Evolutionary conservation across 495 filamentous ascomycete species (phyloP).

Genomic region (Cercophora sp.): DNA sequence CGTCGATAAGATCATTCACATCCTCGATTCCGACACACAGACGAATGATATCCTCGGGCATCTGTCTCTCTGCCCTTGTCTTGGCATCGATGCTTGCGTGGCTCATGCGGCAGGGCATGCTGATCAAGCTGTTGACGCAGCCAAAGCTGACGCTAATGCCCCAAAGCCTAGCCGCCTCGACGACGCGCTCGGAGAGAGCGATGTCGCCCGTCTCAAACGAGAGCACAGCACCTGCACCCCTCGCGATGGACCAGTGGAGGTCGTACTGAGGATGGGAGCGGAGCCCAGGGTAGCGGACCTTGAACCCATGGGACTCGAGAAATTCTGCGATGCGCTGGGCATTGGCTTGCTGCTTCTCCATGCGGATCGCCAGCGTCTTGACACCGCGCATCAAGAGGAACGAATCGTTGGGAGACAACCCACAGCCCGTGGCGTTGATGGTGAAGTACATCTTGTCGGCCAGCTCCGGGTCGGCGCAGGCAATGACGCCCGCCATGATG

Average conservation of each 20-base stretch:
- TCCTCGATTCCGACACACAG: constrained; percentile 98
- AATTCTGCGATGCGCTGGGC: constrained; percentile 88
- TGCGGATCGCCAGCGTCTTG: constrained; percentile 93
- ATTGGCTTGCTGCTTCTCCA: constrained; percentile 96
- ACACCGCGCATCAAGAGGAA: constrained; percentile 92
- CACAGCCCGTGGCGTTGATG: constrained; percentile 93
- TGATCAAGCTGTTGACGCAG: constrained; percentile 96
- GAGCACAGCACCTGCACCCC: constrained; percentile 88
- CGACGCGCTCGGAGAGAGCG: constrained; percentile 79
- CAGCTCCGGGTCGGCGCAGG: constrained; percentile 72
- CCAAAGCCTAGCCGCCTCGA: constrained; percentile 87
- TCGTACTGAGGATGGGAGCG: constrained; percentile 95
- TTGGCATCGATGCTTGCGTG: constrained; percentile 97
- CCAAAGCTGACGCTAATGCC: constrained; percentile 95
- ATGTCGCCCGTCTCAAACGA: constrained; percentile 93
- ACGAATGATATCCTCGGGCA: constrained; percentile 95
- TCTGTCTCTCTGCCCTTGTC: constrained; percentile 78
- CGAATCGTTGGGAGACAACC: constrained; percentile 88
- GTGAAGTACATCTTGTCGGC: constrained; percentile 92
- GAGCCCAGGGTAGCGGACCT: constrained; percentile 89
- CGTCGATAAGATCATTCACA: constrained; percentile 86
- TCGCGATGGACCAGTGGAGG: constrained; percentile 89
- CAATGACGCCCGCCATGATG: constrained; percentile 96
- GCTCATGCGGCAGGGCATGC: constrained; percentile 99
- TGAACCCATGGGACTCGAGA: constrained; percentile 86